Base-by-base conservation (phyloP, 2,329 filamentous ascomycete species). In the Pseudogymnoascus sp. region DNA sequence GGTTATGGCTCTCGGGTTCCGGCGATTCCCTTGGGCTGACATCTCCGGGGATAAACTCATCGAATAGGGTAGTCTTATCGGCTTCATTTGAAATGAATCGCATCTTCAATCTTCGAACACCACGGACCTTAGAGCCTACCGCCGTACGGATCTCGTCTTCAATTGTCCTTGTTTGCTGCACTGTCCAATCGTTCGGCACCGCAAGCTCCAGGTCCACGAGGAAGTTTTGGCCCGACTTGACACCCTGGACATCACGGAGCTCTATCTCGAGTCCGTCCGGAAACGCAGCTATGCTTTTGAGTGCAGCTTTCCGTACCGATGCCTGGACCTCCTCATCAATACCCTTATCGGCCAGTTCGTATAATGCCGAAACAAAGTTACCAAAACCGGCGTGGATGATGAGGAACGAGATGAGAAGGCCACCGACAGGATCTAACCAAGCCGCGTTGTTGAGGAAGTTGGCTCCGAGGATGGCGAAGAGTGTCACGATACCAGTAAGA, bases 181-280 rank as follows among this genome's bases (percentile, higher is more conserved):
- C 79, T 0, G 89, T 89, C 89, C 90, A 96, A 35, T 79, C 78
- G 21, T 82, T 83, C 0, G 93, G 91, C 15, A 96, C 90, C 1
- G 85, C 89, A 65, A 97, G 77, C 74, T 96, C 93, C 7, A 99
- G 75, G 70, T 97, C 95, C 69, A 97, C 87, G 31, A 97, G 81
- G 74, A 96, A 97, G 77, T 97, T 99, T 75, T 97, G 95, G 31
- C 95, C 95, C 3, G 91, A 95, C 77, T 99, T 99, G 76, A 96
- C 83, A 62, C 95, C 95, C 67, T 91, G 89, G 2, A 97, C 83
- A 50, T 90, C 88, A 50, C 88, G 84, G 7, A 60, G 38, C 71
- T 90, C 85, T 7, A 92, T 82, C 62, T 86, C 77, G 59, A 83
- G 77, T 59, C 83, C 79, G 60, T 82, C 78, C 61, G 75, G 74